These are phyloP conservation scores for Cercospora zeina DNA, from an alignment of 2,329 filamentous ascomycete genomes.

Conservation along the genomic window DNA sequence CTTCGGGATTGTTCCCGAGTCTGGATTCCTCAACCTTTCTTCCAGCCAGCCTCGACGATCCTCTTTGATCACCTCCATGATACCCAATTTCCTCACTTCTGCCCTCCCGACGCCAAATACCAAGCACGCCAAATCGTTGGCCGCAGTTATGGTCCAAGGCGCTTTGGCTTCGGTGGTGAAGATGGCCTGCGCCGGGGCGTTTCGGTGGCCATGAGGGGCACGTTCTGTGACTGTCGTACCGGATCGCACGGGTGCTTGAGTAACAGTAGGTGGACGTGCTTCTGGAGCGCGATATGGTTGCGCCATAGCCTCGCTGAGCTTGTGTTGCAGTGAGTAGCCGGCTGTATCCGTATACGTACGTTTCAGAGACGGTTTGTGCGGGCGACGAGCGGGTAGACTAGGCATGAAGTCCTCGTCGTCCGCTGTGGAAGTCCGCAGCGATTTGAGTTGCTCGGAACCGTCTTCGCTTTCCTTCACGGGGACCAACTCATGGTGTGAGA, in stretches of 20 bases:
- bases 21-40: conserved; percentile 71
- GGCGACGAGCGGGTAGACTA: conserved; percentile 47
- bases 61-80: conserved; percentile 89
- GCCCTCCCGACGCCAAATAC: conserved; percentile 99
- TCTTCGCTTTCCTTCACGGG: conserved; percentile 19
- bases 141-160: conserved; percentile 93
- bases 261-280: conserved; percentile 46
- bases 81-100: conserved; percentile 91
- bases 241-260: conserved; percentile 39
- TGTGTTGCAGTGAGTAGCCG: conserved; percentile 73
- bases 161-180: conserved; percentile 91
- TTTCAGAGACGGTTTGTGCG: conserved; percentile 57
- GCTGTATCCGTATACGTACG: conserved; percentile 84
- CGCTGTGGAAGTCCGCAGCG: conserved; percentile 19
- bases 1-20: conserved; percentile 41
- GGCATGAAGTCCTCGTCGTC: conserved; percentile 32
- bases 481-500: conserved; percentile 1
- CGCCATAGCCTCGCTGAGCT: conserved; percentile 79
- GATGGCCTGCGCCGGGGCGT: conserved; percentile 92
- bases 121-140: conserved; percentile 92
- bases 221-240: conserved; percentile 42
- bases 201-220: conserved; percentile 76
- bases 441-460: conserved; percentile 19
- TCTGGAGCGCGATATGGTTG: conserved; percentile 71
- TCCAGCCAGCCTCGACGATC: conserved; percentile 88